Conservation (phyloP, 2,329 filamentous ascomycete genomes). For the Chaetoscypha palmicola region DNA sequence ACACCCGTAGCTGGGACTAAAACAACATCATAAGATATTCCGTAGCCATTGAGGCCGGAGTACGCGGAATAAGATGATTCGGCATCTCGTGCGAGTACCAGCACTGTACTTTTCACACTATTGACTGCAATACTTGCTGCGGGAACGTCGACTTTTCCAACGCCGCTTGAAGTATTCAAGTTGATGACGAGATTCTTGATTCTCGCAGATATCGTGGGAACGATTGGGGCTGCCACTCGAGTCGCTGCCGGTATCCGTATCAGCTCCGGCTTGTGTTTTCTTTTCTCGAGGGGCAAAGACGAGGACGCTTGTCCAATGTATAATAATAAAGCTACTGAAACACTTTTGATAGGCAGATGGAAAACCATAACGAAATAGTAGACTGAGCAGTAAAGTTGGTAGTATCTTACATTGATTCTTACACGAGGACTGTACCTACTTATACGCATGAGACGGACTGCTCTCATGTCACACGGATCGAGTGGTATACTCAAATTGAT, state of each 20-base stretch:
- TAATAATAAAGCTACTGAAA: too few species aligned
- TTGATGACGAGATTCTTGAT: conserved; percentile 14
- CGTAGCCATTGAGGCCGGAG: conserved; percentile 52
- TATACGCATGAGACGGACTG: too few species aligned
- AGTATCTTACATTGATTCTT: too few species aligned
- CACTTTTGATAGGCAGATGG: too few species aligned
- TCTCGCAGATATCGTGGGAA: conserved; percentile 8
- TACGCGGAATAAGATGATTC: conserved; percentile 41
- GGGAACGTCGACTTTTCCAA: not conserved
- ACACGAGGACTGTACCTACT: too few species aligned
- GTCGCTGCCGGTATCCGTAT: conserved; percentile 7
- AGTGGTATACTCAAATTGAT: too few species aligned
- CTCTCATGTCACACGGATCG: too few species aligned
- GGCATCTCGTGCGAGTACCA: conserved; percentile 49
- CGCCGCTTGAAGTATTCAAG: conserved; percentile 15
- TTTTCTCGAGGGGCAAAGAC: too few species aligned
- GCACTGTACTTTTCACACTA: conserved; percentile 37
- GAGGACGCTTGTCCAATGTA: too few species aligned
- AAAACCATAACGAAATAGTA: too few species aligned
- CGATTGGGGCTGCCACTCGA: conserved; percentile 9
- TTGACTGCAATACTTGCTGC: conserved; percentile 8
- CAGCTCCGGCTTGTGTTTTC: too few species aligned
- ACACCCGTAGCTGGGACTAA: conserved; percentile 47
- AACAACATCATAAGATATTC: conserved; percentile 50
- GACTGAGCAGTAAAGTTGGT: too few species aligned